phyloP scores from a whole-genome alignment of 805 yeast species.

The Myxozyma neotropica region DNA sequence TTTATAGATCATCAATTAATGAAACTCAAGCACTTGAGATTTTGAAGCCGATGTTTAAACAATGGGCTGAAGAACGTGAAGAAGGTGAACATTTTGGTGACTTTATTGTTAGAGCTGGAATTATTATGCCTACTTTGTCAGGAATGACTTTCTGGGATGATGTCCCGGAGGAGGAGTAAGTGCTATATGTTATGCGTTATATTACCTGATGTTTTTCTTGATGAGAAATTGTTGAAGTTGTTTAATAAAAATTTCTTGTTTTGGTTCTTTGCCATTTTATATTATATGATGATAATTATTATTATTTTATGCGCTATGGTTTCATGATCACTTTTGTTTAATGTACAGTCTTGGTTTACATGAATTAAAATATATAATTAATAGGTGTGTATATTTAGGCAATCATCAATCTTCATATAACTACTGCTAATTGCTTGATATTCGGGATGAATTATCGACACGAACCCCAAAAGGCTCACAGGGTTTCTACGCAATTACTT shows the following conservation, averaged over 20 bases:
- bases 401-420: too few relatives aligned
- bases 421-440: too few relatives aligned
- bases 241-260: too few relatives aligned
- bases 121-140: constrained; percentile 83
- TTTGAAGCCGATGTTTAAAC: constrained; percentile 83
- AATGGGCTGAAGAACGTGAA: constrained; percentile 88
- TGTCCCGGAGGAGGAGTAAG: constrained; percentile 58
- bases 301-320: too few relatives aligned
- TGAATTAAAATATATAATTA: too few relatives aligned
- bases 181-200: not conserved
- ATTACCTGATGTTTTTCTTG: too few relatives aligned
- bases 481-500: too few relatives aligned
- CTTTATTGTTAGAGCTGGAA: constrained; percentile 82
- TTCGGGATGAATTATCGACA: too few relatives aligned
- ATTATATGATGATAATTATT: too few relatives aligned
- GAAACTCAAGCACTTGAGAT: constrained; percentile 83
- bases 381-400: too few relatives aligned
- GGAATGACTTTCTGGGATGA: constrained; percentile 96
- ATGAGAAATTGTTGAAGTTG: not conserved
- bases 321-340: not conserved
- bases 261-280: too few relatives aligned
- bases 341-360: not conserved
- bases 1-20: constrained; percentile 81
- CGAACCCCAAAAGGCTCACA: too few relatives aligned
- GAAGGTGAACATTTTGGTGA: constrained; percentile 97